Conservation (phyloP, 2,329 filamentous ascomycete genomes). For the Phymatotrichopsis omnivora region DNA sequence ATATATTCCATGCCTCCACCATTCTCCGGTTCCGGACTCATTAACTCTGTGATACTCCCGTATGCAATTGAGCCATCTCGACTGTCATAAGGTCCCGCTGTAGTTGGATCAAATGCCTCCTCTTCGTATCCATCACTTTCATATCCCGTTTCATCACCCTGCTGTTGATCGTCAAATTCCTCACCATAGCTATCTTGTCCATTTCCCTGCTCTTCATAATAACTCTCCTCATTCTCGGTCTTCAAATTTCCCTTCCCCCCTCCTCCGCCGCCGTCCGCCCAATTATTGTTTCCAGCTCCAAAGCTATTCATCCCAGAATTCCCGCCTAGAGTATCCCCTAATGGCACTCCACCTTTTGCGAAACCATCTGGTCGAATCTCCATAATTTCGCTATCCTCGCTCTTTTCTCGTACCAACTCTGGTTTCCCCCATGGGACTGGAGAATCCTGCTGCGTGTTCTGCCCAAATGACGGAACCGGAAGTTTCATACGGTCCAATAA, state of each 20-base stretch:
- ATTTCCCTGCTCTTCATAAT: neutral
- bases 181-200: neutral
- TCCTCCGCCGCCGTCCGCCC: slow-evolving; percentile 2
- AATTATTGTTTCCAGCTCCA: slow-evolving; percentile 20
- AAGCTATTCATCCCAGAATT: slow-evolving; percentile 7
- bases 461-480: slow-evolving; percentile 9
- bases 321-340: slow-evolving; percentile 1
- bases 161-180: slow-evolving; percentile 12
- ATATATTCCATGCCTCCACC: no score
- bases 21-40: no score
- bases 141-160: slow-evolving; percentile 11
- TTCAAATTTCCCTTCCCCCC: neutral
- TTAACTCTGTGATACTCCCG: no score
- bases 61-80: no score
- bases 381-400: slow-evolving; percentile 12
- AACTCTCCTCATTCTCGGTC: slow-evolving; percentile 1
- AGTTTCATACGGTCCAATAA: slow-evolving; percentile 15
- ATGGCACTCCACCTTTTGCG: slow-evolving; percentile 4
- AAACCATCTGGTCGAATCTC: slow-evolving; percentile 16
- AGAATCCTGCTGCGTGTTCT: slow-evolving; percentile 8
- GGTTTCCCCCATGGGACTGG: slow-evolving; percentile 18
- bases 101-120: no score
- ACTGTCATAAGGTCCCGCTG: no score
- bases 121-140: slow-evolving; percentile 12
- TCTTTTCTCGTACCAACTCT: slow-evolving; percentile 4